phyloP scores from a whole-genome alignment of 2,329 filamentous ascomycete genomes.

The Fusarium austroafricanum region DNA sequence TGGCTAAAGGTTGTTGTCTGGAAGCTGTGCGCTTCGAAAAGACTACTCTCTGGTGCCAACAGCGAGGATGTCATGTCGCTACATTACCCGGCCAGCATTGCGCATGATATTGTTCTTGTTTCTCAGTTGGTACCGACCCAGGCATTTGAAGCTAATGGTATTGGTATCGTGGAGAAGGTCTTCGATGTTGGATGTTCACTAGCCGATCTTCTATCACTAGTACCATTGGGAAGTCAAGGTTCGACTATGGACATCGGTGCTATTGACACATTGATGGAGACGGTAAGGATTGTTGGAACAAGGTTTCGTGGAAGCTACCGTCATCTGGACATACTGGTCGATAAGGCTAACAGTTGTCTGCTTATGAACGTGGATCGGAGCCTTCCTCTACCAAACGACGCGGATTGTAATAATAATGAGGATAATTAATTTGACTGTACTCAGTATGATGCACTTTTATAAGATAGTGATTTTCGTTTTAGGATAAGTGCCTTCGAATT shows the following conservation, averaged over 20 bases:
- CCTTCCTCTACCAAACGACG: neutral
- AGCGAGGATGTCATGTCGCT: slow-evolving; percentile 45
- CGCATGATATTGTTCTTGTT: slow-evolving; percentile 42
- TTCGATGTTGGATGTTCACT: slow-evolving; percentile 51
- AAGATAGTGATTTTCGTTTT: no score
- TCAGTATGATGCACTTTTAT: no score
- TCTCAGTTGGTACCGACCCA: slow-evolving; percentile 37
- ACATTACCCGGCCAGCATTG: slow-evolving; percentile 42
- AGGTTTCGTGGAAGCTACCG: slow-evolving; percentile 13
- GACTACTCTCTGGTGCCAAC: slow-evolving; percentile 16
- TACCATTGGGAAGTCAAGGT: rapidly evolving
- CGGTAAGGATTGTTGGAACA: slow-evolving; percentile 16
- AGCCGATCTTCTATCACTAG: slow-evolving; percentile 37
- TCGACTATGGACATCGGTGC: slow-evolving; percentile 21
- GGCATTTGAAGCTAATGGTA: slow-evolving; percentile 50
- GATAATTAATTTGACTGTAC: no score
- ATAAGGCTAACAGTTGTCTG: slow-evolving; percentile 19
- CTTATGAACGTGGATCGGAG: neutral
- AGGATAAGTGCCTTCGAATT: no score
- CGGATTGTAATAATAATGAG: rapidly evolving
- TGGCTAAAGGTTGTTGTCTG: slow-evolving; percentile 48
- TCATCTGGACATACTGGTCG: slow-evolving; percentile 21
- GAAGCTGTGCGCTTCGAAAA: slow-evolving; percentile 45
- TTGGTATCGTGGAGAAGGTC: slow-evolving; percentile 50
- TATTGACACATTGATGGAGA: slow-evolving; percentile 25